Conservation (phyloP, 177 flowering plant genomes). For the Tripterygium wilfordii region DNA sequence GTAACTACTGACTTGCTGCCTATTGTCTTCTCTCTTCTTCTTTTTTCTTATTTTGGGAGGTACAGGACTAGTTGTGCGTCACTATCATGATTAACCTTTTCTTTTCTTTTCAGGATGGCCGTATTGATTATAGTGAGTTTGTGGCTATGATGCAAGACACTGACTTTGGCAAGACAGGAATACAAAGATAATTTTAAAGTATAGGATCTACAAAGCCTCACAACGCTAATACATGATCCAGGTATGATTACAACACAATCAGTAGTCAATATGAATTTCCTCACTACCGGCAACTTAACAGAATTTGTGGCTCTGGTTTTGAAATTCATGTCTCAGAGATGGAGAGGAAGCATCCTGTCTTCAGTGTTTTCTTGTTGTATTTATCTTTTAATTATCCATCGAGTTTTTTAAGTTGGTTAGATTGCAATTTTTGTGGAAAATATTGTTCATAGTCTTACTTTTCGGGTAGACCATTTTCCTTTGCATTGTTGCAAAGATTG, state of each 20-base stretch:
- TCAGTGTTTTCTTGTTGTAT: conserved; percentile 1
- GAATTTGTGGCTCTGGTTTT: no score
- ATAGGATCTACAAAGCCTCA: conserved; percentile 20
- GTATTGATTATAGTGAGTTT: conserved; percentile 59
- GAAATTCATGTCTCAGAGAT: not conserved
- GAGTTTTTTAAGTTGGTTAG: conserved; percentile 2
- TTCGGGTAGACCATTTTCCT: not conserved
- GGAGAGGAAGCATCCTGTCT: not conserved
- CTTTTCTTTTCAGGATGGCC: conserved; percentile 44
- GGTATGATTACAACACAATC: not conserved
- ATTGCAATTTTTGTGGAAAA: not conserved
- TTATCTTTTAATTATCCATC: not conserved
- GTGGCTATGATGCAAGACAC: conserved; percentile 62
- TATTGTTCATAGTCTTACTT: not conserved
- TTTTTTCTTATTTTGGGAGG: no score
- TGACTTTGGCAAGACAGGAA: conserved; percentile 24
- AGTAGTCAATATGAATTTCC: not conserved
- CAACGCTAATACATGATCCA: conserved; percentile 8
- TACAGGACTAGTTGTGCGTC: no score
- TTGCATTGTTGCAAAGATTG: no score
- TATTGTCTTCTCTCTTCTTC: no score
- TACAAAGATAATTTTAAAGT: conserved; percentile 7
- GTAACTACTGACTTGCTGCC: conserved; percentile 29
- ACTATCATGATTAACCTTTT: no score
- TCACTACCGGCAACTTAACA: no score